phyloP scores from a whole-genome alignment of 352 stramenopile species.

The Globisporangium carolinianum region DNA sequence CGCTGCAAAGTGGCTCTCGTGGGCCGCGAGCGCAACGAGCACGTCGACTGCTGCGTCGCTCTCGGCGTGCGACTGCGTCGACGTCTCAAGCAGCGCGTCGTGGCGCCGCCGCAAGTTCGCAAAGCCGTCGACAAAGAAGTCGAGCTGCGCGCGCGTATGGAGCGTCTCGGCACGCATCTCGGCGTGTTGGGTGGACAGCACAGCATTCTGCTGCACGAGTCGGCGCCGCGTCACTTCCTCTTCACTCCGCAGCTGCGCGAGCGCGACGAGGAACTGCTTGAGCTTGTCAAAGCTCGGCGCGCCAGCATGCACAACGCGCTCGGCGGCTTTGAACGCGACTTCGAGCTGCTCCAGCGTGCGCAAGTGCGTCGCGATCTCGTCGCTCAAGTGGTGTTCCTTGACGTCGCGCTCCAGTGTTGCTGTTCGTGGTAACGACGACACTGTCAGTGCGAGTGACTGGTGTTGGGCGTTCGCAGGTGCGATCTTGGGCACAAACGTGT shows the following conservation, averaged over 20 bases:
- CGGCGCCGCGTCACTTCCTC: slow-evolving; percentile 50
- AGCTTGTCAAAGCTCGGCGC: slow-evolving; percentile 69
- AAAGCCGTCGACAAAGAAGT: slow-evolving; percentile 76
- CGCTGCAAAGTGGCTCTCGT: slow-evolving; percentile 50
- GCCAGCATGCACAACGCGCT: slow-evolving; percentile 48
- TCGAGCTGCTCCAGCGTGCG: slow-evolving; percentile 42
- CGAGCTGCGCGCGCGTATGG: slow-evolving; percentile 56
- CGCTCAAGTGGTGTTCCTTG: slow-evolving; percentile 49
- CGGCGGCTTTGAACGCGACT: slow-evolving; percentile 48
- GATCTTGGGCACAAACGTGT: slow-evolving; percentile 57
- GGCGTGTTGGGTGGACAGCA: slow-evolving; percentile 39
- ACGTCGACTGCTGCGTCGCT: slow-evolving; percentile 53
- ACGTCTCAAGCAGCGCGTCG: slow-evolving; percentile 48
- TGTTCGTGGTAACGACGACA: background rate
- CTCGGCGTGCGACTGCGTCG: slow-evolving; percentile 47
- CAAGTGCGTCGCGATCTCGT: slow-evolving; percentile 39
- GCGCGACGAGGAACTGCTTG: slow-evolving; percentile 56
- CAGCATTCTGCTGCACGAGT: slow-evolving; percentile 40
- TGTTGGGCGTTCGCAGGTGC: slow-evolving; percentile 5
- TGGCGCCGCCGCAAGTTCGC: slow-evolving; percentile 58
- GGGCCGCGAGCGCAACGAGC: slow-evolving; percentile 47
- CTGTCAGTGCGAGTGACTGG: too few relatives aligned
- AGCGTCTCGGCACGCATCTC: slow-evolving; percentile 57
- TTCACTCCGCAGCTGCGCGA: slow-evolving; percentile 49
- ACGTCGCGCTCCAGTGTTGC: slow-evolving; percentile 13